Base-by-base conservation (phyloP, 139 green algal genomes). In the Yamagishiella unicocca region DNA sequence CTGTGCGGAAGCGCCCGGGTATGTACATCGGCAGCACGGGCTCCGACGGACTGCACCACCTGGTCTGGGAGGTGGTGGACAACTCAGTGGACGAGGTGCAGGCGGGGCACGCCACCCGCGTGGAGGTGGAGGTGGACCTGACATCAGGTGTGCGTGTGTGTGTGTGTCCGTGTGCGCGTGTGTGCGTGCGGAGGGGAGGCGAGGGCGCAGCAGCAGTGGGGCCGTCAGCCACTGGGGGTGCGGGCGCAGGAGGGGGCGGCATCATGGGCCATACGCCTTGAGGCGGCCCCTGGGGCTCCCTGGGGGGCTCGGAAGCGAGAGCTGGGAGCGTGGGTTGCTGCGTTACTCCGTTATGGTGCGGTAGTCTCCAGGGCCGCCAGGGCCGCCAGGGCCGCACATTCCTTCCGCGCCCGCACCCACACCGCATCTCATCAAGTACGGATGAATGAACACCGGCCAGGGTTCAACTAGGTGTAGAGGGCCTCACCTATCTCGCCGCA, bases 11-110 rank as follows among this genome's bases (percentile, higher is more conserved):
- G 90, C 95, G 98, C 9, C 98, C 98, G 6, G 98, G 98, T 84
- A 99, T 99, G 98, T 99, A 99, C 93, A 99, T 99, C 77, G 98
- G 98, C 82, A 97, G 93, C 89, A 99, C 98, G 4, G 96, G 96
- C 22, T 80, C 94, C 55, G 88, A 94, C 0, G 98, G 98, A 0
- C 89, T 99, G 79, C 98, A 99, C 85, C 98, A 99, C 89, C 90
- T 99, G 79, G 90, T 99, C 40, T 99, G 96, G 74, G 98, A 99
- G 92, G 96, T 99, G 62, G 85, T 99, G 77, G 98, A 99, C 93
- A 99, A 99, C 85, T 90, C 92, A 14, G 96, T 99, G 25, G 97
- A 98, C 83, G 95, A 98, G 89, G 92, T 98, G 43, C 96, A 99
- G 88, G 96, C 89, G 1, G 96, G 97, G 0, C 93, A 97, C 85